Base-by-base conservation (phyloP, 1,284 basidiomycete species). In the Naganishia albida region DNA sequence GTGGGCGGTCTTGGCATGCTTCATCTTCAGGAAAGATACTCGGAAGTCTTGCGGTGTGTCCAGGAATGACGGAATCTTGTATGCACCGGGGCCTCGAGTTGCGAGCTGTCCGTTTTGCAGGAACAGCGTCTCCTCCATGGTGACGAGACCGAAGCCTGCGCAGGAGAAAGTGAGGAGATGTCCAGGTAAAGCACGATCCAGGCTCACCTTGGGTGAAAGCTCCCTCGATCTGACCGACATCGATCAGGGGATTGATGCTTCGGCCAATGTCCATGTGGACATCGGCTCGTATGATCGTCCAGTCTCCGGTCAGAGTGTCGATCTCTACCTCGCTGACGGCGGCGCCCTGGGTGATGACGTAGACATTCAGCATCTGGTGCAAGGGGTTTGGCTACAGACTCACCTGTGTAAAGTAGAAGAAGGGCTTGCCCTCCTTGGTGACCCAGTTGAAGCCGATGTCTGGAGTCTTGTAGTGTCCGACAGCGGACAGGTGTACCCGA, bases 221-320 rank as follows among this genome's bases (percentile, higher is more conserved):
- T 3, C 75, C 75, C 62, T 75, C 74, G 52, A 79, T 74, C 67
- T 79, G 78, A 12, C 77, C 78, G n/a, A 75, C 74, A 63, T 79
- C 78, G 59, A 79, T 76, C 7, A 70, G 69, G 7, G 77, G 77
- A 56, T 78, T 78, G 70, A 79, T 70, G 39, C 70, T 73, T 2
- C 75, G 70, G 3, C 77, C 78, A 7, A 78, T 74, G 57, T 78
- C 77, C 75, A 78, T 76, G 44, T 72, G 70, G 39, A 75, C 68
- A 46, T 66, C 65, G 20, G 62, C 64, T 23, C 56, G 51, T 7
- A 63, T 20, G 30, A 70, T 50, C 26, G 52, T 65, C 34, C 56
- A 60, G 38, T 68, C 76, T 18, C 78, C 78, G 2, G 77, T 78
- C 20, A 78, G 63, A 13, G 70, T 65, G 56, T 79, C 78, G 28